These are phyloP conservation scores for Austroboletus novae-zelandiae DNA, from an alignment of 1,284 basidiomycete genomes.

Conservation along the genomic window DNA sequence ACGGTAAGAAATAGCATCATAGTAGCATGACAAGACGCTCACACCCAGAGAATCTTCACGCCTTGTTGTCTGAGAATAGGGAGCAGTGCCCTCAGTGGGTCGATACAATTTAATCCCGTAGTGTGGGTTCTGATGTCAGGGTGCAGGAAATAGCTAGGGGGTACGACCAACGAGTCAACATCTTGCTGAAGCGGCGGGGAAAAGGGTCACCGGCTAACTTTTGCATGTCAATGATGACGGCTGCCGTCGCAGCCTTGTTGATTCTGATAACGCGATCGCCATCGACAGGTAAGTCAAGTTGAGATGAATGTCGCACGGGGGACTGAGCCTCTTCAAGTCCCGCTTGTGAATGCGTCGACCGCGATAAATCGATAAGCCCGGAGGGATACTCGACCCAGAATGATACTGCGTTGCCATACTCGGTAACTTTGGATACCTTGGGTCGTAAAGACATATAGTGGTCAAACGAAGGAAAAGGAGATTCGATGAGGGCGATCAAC, in stretches of 20 bases:
- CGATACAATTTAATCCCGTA: constrained; percentile 55
- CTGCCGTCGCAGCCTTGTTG: constrained; percentile 47
- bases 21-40: constrained; percentile 21
- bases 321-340: constrained; percentile 20
- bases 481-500: not conserved
- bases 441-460: constrained; percentile 45
- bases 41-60: constrained; percentile 68
- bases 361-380: constrained; percentile 60
- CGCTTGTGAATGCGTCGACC: constrained; percentile 36
- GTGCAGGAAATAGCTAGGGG: constrained; percentile 59
- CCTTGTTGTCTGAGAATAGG: constrained; percentile 51
- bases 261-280: constrained; percentile 51
- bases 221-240: constrained; percentile 72
- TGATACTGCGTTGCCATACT: constrained; percentile 53
- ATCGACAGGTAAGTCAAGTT: constrained; percentile 54
- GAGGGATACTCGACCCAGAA: constrained; percentile 71
- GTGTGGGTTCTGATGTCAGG: constrained; percentile 57
- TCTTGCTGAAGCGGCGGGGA: not conserved
- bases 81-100: constrained; percentile 51
- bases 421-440: constrained; percentile 40
- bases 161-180: constrained; percentile 2
- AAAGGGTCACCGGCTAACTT: constrained; percentile 54
- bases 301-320: constrained; percentile 35
- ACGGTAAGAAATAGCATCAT: not conserved
- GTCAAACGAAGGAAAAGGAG: constrained; percentile 27